Evolutionary conservation across 805 yeast species (phyloP).

Genomic region (Yarrowia keelungensis): DNA sequence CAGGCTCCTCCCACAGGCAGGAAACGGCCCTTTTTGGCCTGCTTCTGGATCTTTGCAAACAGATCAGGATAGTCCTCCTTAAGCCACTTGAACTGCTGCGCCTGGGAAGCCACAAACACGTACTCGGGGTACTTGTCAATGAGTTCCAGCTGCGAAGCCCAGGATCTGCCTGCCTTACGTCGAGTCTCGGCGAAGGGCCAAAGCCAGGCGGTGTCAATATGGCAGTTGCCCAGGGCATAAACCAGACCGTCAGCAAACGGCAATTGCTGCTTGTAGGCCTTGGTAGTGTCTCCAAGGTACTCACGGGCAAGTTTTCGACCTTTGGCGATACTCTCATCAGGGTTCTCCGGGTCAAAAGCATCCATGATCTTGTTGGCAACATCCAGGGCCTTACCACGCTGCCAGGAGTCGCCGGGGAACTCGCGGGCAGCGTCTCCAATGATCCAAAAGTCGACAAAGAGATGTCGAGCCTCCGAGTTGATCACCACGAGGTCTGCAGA

Average conservation of each 20-base stretch:
- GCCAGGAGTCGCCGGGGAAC: conserved; percentile 75
- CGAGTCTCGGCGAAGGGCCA: conserved; percentile 99
- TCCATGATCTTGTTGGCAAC: conserved; percentile 85
- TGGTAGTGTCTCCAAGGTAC: conserved; percentile 62
- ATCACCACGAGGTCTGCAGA: conserved; percentile 83
- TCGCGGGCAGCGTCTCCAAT: conserved; percentile 92
- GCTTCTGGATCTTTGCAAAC: conserved; percentile 63
- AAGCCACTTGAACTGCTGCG: conserved; percentile 95
- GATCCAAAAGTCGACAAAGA: conserved; percentile 84
- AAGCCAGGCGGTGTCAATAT: conserved; percentile 97
- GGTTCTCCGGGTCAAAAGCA: conserved; percentile 73
- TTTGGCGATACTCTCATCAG: conserved; percentile 57
- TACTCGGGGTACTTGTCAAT: conserved; percentile 92
- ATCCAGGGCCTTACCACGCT: conserved; percentile 80
- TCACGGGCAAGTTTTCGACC: conserved; percentile 72
- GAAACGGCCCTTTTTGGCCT: conserved; percentile 74
- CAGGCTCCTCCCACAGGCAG: conserved; percentile 96
- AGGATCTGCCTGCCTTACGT: conserved; percentile 89
- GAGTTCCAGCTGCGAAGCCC: conserved; percentile 90
- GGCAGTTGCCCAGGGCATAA: conserved; percentile 90
- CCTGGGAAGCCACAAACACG: conserved; percentile 92
- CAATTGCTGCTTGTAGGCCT: conserved; percentile 13
- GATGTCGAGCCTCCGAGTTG: conserved; percentile 76
- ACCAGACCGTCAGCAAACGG: conserved; percentile 52
- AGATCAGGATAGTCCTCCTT: conserved; percentile 84